Evolutionary conservation across 2,329 filamentous ascomycete species (phyloP).

Genomic region (Chrysoporthe deuterocubensis): DNA sequence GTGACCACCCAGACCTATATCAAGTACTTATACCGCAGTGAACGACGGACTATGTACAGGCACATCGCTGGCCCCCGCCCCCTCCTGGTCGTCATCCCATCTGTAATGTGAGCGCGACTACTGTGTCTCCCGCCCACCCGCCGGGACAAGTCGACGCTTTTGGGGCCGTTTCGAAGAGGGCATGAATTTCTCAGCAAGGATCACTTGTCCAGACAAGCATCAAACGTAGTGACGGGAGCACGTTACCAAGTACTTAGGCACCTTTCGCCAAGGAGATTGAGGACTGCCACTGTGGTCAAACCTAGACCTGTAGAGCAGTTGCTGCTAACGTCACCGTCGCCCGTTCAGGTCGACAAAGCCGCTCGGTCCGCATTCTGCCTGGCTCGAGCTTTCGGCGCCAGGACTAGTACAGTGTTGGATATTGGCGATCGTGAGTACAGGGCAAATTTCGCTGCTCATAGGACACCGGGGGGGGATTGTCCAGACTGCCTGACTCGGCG

Average conservation of each 20-base stretch:
- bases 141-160: slow-evolving; percentile 34
- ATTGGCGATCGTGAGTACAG: not conserved
- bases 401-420: not conserved
- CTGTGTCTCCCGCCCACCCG: slow-evolving; percentile 22
- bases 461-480: not conserved
- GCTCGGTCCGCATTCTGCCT: not conserved
- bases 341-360: not conserved
- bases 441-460: not conserved
- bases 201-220: slow-evolving; percentile 49
- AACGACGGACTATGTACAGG: not conserved
- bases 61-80: not conserved
- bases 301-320: slow-evolving; percentile 2
- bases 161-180: slow-evolving; percentile 43
- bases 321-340: slow-evolving; percentile 6
- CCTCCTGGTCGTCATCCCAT: slow-evolving; percentile 19
- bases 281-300: slow-evolving; percentile 11
- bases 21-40: slow-evolving; percentile 9
- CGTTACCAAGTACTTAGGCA: slow-evolving; percentile 16
- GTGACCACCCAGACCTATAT: not conserved
- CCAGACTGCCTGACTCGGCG: not conserved
- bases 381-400: not conserved
- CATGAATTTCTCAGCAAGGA: slow-evolving; percentile 45
- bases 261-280: slow-evolving; percentile 24
- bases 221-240: slow-evolving; percentile 44
- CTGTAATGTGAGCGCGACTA: slow-evolving; percentile 8